A percentile compares a stretch with the other conserved stretches of the same genome.
phyloP scores from a whole-genome alignment of 2,329 filamentous ascomycete genomes.

The Diaporthe velutina region DNA sequence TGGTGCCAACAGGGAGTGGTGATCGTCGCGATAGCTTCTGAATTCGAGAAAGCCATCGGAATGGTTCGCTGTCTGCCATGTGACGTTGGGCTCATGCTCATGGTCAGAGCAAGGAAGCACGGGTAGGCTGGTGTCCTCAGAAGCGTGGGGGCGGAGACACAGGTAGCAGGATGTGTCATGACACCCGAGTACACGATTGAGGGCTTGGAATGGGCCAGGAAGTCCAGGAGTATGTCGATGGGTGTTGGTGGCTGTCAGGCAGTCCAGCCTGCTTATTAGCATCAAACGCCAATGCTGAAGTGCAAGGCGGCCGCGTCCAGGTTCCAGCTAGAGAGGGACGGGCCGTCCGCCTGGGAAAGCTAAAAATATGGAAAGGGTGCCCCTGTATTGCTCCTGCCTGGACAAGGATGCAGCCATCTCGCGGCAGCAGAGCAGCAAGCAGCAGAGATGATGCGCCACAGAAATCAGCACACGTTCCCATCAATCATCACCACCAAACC shows the following conservation, averaged over 20 bases:
- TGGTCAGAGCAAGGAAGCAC: not conserved
- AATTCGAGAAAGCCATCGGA: not conserved
- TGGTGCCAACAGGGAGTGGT: not conserved
- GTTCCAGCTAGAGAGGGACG: slow-evolving; percentile 25
- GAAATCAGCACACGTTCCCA: not conserved
- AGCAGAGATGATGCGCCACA: not conserved
- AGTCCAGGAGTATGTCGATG: not conserved
- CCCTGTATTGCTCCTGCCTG: slow-evolving; percentile 12
- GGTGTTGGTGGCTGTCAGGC: not conserved
- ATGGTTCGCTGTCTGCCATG: slow-evolving; percentile 23
- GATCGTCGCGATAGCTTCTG: not conserved
- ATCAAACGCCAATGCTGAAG: slow-evolving; percentile 1
- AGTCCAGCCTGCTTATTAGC: not conserved
- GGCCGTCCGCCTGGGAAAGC: slow-evolving; percentile 16
- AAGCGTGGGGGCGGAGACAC: not conserved
- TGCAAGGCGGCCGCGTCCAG: slow-evolving; percentile 8
- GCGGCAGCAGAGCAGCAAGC: not conserved
- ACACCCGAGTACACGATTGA: not conserved
- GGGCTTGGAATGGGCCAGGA: not conserved
- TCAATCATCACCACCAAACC: not conserved
- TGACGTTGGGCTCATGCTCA: slow-evolving; percentile 26
- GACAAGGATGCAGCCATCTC: slow-evolving; percentile 6
- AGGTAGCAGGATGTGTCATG: not conserved
- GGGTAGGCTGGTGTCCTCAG: not conserved
- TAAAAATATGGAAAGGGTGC: slow-evolving; percentile 27